Base-by-base conservation (phyloP, 169 alveolate genomes). In the Cyclospora cayetanensis region DNA sequence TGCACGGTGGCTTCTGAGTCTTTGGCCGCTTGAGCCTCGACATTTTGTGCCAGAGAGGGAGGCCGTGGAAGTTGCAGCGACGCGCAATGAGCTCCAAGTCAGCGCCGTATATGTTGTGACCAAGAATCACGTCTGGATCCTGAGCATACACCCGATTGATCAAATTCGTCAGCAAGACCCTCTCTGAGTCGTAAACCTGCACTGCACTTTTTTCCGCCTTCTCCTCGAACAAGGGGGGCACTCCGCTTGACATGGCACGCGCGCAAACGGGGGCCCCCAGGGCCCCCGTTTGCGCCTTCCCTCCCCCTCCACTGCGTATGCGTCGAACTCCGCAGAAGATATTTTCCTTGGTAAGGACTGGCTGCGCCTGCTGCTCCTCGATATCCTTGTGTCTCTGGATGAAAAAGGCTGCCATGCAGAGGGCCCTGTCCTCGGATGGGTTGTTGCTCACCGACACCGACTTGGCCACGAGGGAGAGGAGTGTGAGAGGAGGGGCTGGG, bases 71-170 rank as follows among this genome's bases (percentile, higher is more conserved):
- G 31, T 25, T 31, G 82, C 63, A 25, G 37, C 93, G 80, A 27
- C 63, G 76, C 27, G 74, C 91, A 18, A 87, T 20, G 20, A 92
- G 25, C 65, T 92, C 90, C 50, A 90, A 34, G 76, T 34, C 85
- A 12, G 35, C 46, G 53, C 87, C 87, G 66, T 85, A 86, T 68
- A 86, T 31, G 65, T 80, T 74, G 60, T 92, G 94, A 41, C 89
- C 89, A 20, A 92, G 53, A 11, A 92, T n/a, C 76, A 92, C 55
- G 60, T 92, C 94, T 9, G 94, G 94, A 34, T 92, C 94, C 27
- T 34, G 72, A 25, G 84, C 80, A 27, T 60, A 52, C 72, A 83
- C 20, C 42, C 60, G 85, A n/a, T 68, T 84, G 31, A 84, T 27
- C 41, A 90, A 37, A 5, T 66, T 77, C 27, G 31, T 39, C 53